Base-by-base conservation (phyloP, 1,139 yeast genomes). In the Suhomyces wounanorum region DNA sequence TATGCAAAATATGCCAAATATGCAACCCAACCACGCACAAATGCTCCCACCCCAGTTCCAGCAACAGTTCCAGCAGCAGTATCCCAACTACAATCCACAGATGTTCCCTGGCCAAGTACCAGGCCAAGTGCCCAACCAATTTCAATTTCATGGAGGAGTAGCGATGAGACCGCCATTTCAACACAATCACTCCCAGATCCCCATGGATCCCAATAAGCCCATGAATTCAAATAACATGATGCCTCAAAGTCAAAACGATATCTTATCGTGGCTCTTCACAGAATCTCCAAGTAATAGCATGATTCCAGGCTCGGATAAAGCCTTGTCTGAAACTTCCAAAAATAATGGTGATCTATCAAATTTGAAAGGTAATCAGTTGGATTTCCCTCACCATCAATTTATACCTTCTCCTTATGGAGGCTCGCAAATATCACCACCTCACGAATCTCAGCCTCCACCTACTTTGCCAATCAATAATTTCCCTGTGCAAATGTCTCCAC, bases 241-340 rank as follows among this genome's bases (percentile, higher is more conserved):
- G 8, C 61, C 59, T 10, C 63, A 47, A 53, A 55, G 51, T 31
- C 78, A 72, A 49, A 70, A 62, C 42, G 79, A 75, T 54, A 72
- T 75, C 28, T 57, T 75, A 11, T 68, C 75, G 16, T 75, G 80
- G 80, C 59, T 75, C 9, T 71, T 71, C 54, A 68, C 67, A 3
- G 75, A 70, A 33, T 57, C 66, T 2, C 61, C 51, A 14, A 42
- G 47, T 26, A 48, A 43, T 18, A 39, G 39, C 10, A 40, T 51
- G 45, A 36, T 39, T 17, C 47, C 43, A 30, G 43, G 25, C 13
- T 30, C 40, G 1, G 43, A 38, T 5, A 26, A 26, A 14, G 4
- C 41, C 11, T 3, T 26, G 4, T 35, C 40, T 11, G 40, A 25
- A 7, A 25, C 40, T 14, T 13, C 31, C 13, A 43, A 28, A 9